Conservation (phyloP, 257 asterid species). For the Mentha longifolia region DNA sequence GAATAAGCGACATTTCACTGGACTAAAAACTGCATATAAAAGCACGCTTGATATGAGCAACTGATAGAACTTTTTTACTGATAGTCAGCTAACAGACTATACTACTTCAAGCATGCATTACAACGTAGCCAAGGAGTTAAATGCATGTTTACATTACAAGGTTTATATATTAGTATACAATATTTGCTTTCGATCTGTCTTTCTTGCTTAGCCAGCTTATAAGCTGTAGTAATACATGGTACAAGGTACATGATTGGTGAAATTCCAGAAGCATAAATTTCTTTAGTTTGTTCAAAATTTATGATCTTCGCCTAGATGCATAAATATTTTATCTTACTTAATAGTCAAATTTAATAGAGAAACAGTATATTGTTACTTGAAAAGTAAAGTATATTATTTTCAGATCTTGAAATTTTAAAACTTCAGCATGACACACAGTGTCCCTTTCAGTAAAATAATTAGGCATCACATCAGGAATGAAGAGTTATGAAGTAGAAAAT, state of each 20-base stretch:
- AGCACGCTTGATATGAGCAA: constrained; percentile 16
- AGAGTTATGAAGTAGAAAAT: not conserved
- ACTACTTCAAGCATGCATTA: constrained; percentile 22
- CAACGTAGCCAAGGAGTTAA: constrained; percentile 13
- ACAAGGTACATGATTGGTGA: not conserved
- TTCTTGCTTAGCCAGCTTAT: constrained; percentile 10
- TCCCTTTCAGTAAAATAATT: constrained; percentile 12
- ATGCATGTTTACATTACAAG: constrained; percentile 12
- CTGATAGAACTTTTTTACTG: not conserved
- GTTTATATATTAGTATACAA: not conserved
- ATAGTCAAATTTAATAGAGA: not conserved
- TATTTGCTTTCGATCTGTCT: constrained; percentile 9
- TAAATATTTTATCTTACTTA: not conserved
- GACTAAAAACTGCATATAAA: constrained; percentile 1
- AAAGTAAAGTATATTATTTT: constrained; percentile 4
- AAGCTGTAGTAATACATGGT: not conserved
- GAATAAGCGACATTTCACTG: not conserved
- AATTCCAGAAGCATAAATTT: not conserved
- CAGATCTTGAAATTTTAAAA: not conserved
- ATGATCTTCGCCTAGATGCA: constrained; percentile 18
- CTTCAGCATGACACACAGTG: not conserved
- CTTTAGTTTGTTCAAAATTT: not conserved
- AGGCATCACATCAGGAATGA: not conserved
- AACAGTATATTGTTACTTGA: too few species aligned
- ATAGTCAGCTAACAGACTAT: constrained; percentile 10